Conservation (phyloP, 805 yeast species). For the Blastobotrys chiropterorum region DNA sequence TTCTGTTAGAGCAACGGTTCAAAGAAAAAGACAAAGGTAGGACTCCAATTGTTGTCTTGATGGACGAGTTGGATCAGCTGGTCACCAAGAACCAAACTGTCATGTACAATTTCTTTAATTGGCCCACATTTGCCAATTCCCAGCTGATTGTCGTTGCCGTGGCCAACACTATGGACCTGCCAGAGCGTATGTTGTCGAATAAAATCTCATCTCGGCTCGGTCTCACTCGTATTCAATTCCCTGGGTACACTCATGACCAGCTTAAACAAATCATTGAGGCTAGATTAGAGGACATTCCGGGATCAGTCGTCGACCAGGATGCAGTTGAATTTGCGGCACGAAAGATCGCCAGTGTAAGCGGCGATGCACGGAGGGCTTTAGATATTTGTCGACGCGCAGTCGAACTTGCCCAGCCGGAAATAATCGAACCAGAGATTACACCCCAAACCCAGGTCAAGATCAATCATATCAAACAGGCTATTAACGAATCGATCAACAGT, state of each 20-base stretch:
- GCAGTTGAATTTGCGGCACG: conserved; percentile 90
- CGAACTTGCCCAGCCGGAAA: conserved; percentile 66
- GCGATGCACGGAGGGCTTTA: conserved; percentile 92
- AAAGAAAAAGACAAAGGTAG: conserved; percentile 27
- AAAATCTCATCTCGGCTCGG: conserved; percentile 92
- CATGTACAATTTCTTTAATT: conserved; percentile 92
- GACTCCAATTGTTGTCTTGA: conserved; percentile 63
- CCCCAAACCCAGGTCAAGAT: conserved; percentile 44
- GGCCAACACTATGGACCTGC: conserved; percentile 96
- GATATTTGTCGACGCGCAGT: conserved; percentile 85
- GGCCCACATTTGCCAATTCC: conserved; percentile 85
- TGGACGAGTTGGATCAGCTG: conserved; percentile 92
- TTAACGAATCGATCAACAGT: conserved; percentile 69
- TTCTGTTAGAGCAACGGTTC: conserved; percentile 67
- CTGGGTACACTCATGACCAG: conserved; percentile 81
- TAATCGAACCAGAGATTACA: conserved; percentile 32
- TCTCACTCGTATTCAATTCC: conserved; percentile 74
- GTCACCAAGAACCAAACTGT: conserved; percentile 77
- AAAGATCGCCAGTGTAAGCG: conserved; percentile 92
- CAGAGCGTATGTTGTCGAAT: conserved; percentile 80
- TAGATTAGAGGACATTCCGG: conserved; percentile 51
- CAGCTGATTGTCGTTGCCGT: conserved; percentile 84
- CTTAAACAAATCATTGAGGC: conserved; percentile 67
- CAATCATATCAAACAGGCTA: conserved; percentile 70
- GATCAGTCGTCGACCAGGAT: conserved; percentile 42